Base-by-base conservation (phyloP, 2,329 filamentous ascomycete species). In the Ophioceras dolichostomum region DNA sequence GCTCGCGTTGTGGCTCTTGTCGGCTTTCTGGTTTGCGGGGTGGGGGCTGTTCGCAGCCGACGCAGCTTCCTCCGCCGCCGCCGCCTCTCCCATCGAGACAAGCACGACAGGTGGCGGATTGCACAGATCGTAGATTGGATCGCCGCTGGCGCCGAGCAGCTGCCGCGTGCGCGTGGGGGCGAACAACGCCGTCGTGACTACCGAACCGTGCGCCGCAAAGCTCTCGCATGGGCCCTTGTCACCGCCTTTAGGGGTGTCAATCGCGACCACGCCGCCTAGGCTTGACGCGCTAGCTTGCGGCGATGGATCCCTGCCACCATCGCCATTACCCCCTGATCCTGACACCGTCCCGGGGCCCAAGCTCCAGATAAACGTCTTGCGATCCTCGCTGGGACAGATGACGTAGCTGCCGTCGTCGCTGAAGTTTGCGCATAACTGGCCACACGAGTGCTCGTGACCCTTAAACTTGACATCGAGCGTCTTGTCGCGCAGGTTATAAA, bases 111-210 rank as follows among this genome's bases (percentile, higher is more conserved):
- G 87, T 0, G 89, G 91, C 5, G 91, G 91, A 48, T 96, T 96
- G 65, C 91, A 96, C 1, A 96, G 68, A 49, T 95, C 88, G 55
- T 87, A 98, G n/a, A 98, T 74, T 2, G 91, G 88, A 53, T 98
- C 88, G 39, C 85, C 83, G 0, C 87, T 93, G 12, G 74, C 71
- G 36, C 82, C 79, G 1, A 98, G 69, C 2, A 91, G 65, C 50
- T 83, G 79, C 40, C 84, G 75, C 10, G 86, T 87, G 49, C 75
- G 76, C 0, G 74, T 73, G 0, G 91, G 89, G 1, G 89, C 89
- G 51, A 95, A 80, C 4, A 91, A 62, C 2, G 89, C 85, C n/a
- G 79, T 82, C 0, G 89, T 96, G 4, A 94, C 88, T 41, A 93
- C 84, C 17, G 84, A 79, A 1, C 82, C 76, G 53, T 95, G 87